Base-by-base conservation (phyloP, 306 rosid genomes). In the Cucurbita pepo region DNA sequence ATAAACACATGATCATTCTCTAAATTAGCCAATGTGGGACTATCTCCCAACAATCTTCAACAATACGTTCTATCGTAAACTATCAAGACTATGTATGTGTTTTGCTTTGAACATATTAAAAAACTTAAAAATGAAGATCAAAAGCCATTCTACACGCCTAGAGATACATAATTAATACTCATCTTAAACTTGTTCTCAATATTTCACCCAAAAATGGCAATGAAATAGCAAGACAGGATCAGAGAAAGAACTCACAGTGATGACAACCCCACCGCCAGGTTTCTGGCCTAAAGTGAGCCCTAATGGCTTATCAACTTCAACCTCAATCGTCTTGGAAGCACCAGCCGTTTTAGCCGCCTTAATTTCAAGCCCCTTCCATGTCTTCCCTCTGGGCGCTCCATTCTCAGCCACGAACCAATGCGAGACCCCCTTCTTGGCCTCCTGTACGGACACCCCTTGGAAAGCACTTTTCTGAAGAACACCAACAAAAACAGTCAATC, bases 201-300 rank as follows among this genome's bases (percentile, higher is more conserved):
- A 30, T 30, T 30, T 30, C 34, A 48, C 53, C 16, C 53, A 48
- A 13, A 48, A 48, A 3, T 1, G 16, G n/a, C 6, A 4, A 43
- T 11, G 30, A 3, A 14, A 18, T 13, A n/a, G 40, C 47, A 25
- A 51, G 9, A 22, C 34, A 30, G 34, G 34, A 30, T 2, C 34
- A 7, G 5, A 40, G 19, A 3, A 19, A 11, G 4, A 38, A 80
- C 92, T 85, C 36, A 94, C 99, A 5, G 95, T 86, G 83, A 94
- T 82, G 80, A 88, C 82, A 70, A 94, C 95, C 10, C 84, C 88
- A 5, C 99, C 92, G 48, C 86, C 86, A 37, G 90, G 14, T 74
- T 94, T 94, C 82, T 91, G 99, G 38, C 99, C 99, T 85, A 94
- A 78, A 62, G 99, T 91, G 80, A 94, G 95, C 63, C 99, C 99